phyloP scores from a whole-genome alignment of 139 green algal genomes.

The Dunaliella primolecta region DNA sequence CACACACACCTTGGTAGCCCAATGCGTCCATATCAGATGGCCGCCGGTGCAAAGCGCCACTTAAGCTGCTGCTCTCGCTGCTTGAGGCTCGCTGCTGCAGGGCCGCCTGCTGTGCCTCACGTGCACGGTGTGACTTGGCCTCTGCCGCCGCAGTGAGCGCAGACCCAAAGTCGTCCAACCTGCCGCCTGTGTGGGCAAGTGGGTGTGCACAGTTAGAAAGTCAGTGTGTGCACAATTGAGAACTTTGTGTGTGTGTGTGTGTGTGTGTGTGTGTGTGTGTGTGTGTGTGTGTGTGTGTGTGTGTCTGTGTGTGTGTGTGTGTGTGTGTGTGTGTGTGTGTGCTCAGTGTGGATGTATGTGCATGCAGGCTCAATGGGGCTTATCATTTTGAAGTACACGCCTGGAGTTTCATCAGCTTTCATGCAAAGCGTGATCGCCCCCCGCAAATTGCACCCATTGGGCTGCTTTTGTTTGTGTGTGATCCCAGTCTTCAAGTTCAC shows the following conservation, averaged over 20 bases:
- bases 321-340: background rate
- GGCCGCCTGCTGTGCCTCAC: background rate
- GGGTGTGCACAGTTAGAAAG: no score
- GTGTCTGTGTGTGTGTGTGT: background rate
- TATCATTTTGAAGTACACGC: no score
- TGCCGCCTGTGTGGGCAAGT: background rate
- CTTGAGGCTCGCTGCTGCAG: background rate
- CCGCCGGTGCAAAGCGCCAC: background rate
- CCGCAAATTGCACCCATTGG: no score
- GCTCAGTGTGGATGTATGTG: background rate
- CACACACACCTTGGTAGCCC: no score
- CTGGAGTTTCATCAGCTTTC: no score
- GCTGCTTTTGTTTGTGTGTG: no score
- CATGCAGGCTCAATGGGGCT: background rate
- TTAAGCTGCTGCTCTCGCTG: slow-evolving; percentile 6
- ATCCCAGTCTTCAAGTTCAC: no score
- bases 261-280: background rate
- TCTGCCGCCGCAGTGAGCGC: slow-evolving; percentile 14
- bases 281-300: background rate
- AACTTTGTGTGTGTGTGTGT: background rate
- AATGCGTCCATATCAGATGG: background rate
- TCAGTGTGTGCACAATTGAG: no score
- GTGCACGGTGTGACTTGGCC: background rate
- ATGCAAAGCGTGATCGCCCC: no score
- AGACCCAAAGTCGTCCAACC: slow-evolving; percentile 30